Percentiles rank a stretch among this genome's conserved stretches.
These are phyloP conservation scores for Aspergillus tanneri DNA, from an alignment of 2,329 filamentous ascomycete genomes.

Conservation along the genomic window DNA sequence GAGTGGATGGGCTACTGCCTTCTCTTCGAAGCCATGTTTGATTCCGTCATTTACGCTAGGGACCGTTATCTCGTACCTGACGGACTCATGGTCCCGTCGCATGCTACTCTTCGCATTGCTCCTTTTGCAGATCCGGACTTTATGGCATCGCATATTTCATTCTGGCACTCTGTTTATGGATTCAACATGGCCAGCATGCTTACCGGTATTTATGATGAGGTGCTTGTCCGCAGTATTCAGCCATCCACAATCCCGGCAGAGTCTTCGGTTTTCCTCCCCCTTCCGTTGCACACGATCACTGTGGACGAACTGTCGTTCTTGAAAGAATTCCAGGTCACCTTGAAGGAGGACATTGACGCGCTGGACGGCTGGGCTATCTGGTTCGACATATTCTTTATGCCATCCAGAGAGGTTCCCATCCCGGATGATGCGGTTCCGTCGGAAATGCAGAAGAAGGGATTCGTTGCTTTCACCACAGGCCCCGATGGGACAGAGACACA, in stretches of 20 bases:
- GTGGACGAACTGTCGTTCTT: conserved; percentile 74
- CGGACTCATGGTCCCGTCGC: conserved; percentile 82
- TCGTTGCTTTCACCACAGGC: conserved; percentile 83
- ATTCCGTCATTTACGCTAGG: conserved; percentile 82
- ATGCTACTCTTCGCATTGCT: conserved; percentile 78
- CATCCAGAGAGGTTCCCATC: conserved; percentile 52
- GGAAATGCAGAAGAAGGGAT: conserved; percentile 64
- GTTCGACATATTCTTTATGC: conserved; percentile 92
- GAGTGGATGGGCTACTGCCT: conserved; percentile 98
- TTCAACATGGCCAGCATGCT: conserved; percentile 95
- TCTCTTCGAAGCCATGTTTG: conserved; percentile 93
- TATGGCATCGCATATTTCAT: conserved; percentile 72
- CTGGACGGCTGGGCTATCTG: conserved; percentile 89
- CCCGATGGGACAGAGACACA: conserved; percentile 76
- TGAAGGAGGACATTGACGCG: conserved; percentile 62
- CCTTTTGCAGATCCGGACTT: conserved; percentile 77
- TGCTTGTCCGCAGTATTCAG: conserved; percentile 70
- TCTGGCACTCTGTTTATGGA: conserved; percentile 91
- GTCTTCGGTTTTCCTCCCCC: conserved; percentile 66
- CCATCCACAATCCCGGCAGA: conserved; percentile 54
- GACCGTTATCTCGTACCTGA: conserved; percentile 79
- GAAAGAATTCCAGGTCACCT: conserved; percentile 61
- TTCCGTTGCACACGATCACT: conserved; percentile 73
- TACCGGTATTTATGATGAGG: conserved; percentile 74
- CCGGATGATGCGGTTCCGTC: conserved; percentile 56